A percentile compares a stretch with the other conserved stretches of the same genome.
Conservation (phyloP, 805 yeast species). For the Trichomonascus vanleenenianus region DNA sequence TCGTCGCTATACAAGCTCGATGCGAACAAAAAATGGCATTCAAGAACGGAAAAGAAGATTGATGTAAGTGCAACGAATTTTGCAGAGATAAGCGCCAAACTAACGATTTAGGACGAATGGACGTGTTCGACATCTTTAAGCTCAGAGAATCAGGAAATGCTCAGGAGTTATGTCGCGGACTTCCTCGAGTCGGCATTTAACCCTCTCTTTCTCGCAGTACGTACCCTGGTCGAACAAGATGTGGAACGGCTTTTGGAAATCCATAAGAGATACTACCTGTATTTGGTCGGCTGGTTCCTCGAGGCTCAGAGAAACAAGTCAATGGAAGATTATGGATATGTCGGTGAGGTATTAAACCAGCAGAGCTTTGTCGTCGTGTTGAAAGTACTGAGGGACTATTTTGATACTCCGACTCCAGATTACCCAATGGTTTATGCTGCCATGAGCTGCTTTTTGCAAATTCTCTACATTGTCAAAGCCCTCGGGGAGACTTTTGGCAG, state of each 20-base stretch:
- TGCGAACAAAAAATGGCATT: conserved; percentile 55
- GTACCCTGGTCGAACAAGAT: conserved; percentile 40
- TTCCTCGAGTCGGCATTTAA: conserved; percentile 74
- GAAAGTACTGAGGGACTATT: conserved; percentile 32
- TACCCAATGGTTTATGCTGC: conserved; percentile 64
- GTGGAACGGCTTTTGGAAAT: conserved; percentile 19
- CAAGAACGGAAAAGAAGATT: conserved; percentile 5
- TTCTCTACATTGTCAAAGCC: conserved; percentile 39
- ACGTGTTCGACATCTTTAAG: not conserved
- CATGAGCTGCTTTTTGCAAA: conserved; percentile 56
- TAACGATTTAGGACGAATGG: conserved; percentile 21
- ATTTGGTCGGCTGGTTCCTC: conserved; percentile 68
- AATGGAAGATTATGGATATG: conserved; percentile 24
- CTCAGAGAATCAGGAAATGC: not conserved
- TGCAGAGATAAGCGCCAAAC: conserved; percentile 11
- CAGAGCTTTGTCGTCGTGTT: conserved; percentile 49
- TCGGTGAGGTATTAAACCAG: conserved; percentile 46
- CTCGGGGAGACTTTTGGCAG: conserved; percentile 36
- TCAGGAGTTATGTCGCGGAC: conserved; percentile 43
- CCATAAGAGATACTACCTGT: conserved; percentile 41
- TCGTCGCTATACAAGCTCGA: conserved; percentile 61
- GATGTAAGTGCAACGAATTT: conserved; percentile 20
- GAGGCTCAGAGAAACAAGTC: conserved; percentile 45
- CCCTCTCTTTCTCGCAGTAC: conserved; percentile 46
- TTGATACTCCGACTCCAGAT: conserved; percentile 29